These are phyloP conservation scores for Rhododendron mucronatum DNA, from an alignment of 148 eudicot genomes.

Conservation along the genomic window DNA sequence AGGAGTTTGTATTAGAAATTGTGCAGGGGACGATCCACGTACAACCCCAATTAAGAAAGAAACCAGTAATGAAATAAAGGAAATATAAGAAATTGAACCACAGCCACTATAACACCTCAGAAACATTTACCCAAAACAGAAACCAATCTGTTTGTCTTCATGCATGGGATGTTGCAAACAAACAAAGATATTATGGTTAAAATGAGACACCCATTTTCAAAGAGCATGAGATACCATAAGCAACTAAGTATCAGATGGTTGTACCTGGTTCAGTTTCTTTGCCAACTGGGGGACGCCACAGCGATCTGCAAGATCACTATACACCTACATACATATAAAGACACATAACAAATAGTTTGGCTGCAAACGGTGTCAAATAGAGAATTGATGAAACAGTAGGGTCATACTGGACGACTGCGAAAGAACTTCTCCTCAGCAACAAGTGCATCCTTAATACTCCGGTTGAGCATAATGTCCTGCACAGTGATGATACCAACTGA, in stretches of 20 bases:
- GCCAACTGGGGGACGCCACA: slow-evolving; percentile 95
- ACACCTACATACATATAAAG: slow-evolving; percentile 49
- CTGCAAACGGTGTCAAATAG: neutral
- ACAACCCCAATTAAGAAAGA: neutral
- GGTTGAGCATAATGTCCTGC: slow-evolving; percentile 76
- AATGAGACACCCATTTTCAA: neutral
- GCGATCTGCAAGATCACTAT: slow-evolving; percentile 87
- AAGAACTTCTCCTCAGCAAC: slow-evolving; percentile 96
- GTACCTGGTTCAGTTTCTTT: slow-evolving; percentile 94
- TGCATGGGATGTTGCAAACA: neutral
- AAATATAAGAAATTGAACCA: neutral
- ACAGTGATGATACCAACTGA: slow-evolving; percentile 11
- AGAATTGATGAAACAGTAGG: neutral
- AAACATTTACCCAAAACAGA: neutral
- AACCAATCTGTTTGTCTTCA: neutral
- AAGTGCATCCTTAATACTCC: slow-evolving; percentile 89
- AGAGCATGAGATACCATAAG: slow-evolving; percentile 10
- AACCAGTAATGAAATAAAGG: neutral
- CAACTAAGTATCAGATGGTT: neutral
- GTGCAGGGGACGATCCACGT: neutral
- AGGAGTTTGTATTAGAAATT: neutral
- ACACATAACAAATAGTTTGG: neutral
- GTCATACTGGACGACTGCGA: slow-evolving; percentile 77
- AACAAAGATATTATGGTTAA: neutral
- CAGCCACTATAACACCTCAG: neutral